Conservation (phyloP, 2,329 filamentous ascomycete species). For the Albifimbria verrucaria region DNA sequence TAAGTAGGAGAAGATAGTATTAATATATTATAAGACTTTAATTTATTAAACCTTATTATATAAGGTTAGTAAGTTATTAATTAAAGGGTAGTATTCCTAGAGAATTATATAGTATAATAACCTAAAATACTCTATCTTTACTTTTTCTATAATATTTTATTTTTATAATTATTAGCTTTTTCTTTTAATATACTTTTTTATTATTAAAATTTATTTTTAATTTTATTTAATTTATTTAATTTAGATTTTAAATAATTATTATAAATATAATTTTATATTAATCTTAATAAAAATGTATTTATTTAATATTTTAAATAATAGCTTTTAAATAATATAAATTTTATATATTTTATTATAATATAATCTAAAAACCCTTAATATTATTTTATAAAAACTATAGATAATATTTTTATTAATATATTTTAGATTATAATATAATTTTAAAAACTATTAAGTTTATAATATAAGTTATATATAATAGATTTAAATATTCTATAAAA, state of each 20-base stretch:
- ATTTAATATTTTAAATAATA: not conserved
- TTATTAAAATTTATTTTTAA: not conserved
- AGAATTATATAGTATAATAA: slow-evolving; percentile 14
- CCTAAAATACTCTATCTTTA: too few species aligned
- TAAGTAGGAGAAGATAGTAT: too few species aligned
- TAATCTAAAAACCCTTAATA: not conserved
- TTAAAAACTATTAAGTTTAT: not conserved
- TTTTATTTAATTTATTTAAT: not conserved
- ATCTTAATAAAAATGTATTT: too few species aligned
- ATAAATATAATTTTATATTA: not conserved
- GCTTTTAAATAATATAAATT: not conserved
- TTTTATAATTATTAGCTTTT: not conserved
- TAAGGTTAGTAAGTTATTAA: slow-evolving; percentile 17
- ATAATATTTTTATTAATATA: not conserved
- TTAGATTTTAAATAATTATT: not conserved
- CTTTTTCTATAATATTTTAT: too few species aligned
- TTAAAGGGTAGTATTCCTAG: slow-evolving; percentile 23
- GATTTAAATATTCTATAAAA: too few species aligned
- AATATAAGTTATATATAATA: too few species aligned
- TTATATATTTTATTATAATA: not conserved
- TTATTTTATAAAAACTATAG: not conserved
- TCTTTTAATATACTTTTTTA: not conserved
- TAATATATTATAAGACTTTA: slow-evolving; percentile 20
- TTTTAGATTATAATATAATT: not conserved
- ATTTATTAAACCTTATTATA: slow-evolving; percentile 17